Conservation (phyloP, 106 monocot species). For the Posidonia australis region DNA sequence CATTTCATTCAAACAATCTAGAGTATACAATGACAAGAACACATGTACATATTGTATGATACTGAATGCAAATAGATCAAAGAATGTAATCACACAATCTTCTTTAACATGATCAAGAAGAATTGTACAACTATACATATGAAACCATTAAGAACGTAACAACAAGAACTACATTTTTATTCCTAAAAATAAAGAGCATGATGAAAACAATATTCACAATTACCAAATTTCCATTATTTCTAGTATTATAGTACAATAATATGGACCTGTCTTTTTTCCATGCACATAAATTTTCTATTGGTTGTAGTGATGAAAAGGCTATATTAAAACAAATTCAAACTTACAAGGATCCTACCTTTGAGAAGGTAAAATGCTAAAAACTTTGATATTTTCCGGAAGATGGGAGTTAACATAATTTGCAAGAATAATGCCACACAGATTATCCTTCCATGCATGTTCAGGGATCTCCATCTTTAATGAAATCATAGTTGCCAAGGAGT, state of each 20-base stretch:
- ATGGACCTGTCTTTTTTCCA: background rate
- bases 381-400: constrained; percentile 62
- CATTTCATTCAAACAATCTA: too few relatives aligned
- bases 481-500: constrained; percentile 94
- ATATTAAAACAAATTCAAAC: background rate
- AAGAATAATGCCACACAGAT: constrained; percentile 57
- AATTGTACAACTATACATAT: too few relatives aligned
- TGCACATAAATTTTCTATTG: background rate
- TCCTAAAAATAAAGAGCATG: too few relatives aligned
- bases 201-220: background rate
- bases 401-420: constrained; percentile 69
- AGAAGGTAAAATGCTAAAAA: constrained; percentile 92
- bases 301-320: background rate
- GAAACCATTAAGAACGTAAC: too few relatives aligned
- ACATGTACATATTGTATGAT: too few relatives aligned
- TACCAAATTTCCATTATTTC: background rate
- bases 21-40: too few relatives aligned
- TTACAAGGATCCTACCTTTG: constrained; percentile 30
- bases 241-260: background rate
- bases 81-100: too few relatives aligned
- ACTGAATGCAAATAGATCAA: too few relatives aligned
- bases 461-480: constrained; percentile 96
- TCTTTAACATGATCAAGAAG: too few relatives aligned
- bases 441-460: constrained; percentile 70
- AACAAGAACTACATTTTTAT: too few relatives aligned